Evolutionary conservation across 305 asterid species (phyloP), one percentile per base, ranked within the genome.

Genomic region (Fraxinus platypoda): DNA sequence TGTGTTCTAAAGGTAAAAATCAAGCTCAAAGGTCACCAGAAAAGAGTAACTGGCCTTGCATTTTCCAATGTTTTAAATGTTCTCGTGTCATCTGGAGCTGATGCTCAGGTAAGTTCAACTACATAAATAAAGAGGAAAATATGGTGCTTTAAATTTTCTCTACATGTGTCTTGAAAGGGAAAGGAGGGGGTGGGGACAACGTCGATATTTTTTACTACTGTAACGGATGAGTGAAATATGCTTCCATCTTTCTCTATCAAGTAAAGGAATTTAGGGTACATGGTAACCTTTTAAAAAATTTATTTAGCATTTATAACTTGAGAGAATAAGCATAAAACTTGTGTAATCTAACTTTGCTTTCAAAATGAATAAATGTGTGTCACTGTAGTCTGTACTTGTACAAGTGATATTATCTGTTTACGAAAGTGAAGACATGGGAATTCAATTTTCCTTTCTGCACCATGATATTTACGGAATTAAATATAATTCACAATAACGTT

Each of bases 31-130:
- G 97, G 95, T 74, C 97, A 93, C 85, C 88, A 88, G 86, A 88
- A 88, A 84, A 87, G 91, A 87, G 91, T 93, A 75, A 93, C 97
- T 52, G 98, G 98, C 28, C 92, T 93, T 64, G 92, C 98, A 26
- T 93, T 93, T 84, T 93, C 97, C 43, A 88, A 78, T 52, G 88
- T 76, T 75, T 85, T 91, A 68, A 84, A 86, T 81, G 78, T 90
- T 74, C 90, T 92, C 52, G 94, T 93, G 75, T 92, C 97, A 64
- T 85, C 95, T 4, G 94, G 97, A 57, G 93, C 94, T 82, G 97
- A 93, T 88, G 90, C 89, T 82, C 97, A 93, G 97, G 98, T 92
- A 82, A 19, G 81, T 77, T 41, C 33, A n/a, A 13, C 7, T 13
- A 64, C 33, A 0, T 8, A 25, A 2, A 64, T 25, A 11, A 25